Base-by-base conservation (phyloP, 345 rosid genomes). In the Turritis glabra region DNA sequence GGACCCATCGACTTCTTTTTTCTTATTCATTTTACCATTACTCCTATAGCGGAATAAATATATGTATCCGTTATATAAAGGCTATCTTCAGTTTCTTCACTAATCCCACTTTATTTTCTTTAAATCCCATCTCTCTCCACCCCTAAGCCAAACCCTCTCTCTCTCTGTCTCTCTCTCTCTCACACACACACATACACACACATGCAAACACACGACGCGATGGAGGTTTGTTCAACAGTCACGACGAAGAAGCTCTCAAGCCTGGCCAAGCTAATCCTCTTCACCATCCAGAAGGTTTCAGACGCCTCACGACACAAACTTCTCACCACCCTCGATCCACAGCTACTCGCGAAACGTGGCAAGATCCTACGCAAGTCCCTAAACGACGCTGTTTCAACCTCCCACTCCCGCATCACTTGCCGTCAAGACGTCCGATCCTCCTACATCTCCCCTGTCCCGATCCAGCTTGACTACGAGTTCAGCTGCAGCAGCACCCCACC, bases 401-500 rank as follows among this genome's bases (percentile, higher is more conserved):
- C 85, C 50, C 80, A 86, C 81, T 77, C 88, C 6, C 70, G 84
- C 46, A 80, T 91, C 84, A 80, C 89, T 15, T 93, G 98, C 81
- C 89, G 88, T 14, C 33, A 77, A 59, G 76, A 77, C 2, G 76
- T 89, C 59, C 75, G 73, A 14, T 74, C 87, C 21, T 83, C 91
- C 27, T 88, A 87, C 83, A 25, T 88, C 4, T 86, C 90, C 25
- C 91, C 92, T 13, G 83, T 88, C 50, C 90, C 93, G 0, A 73
- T 77, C 60, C 64, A 75, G 65, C 64, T 82, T 0, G 97, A 91
- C 44, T 91, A 91, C 70, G 98, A 94, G 82, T 94, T 94, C 80
- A 89, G 97, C 84, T 94, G 98, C 84, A 94, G 97, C 84, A 90
- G 91, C 82, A 91, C 85, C 82, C 98, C 98, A 77, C 86, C 73